Evolutionary conservation across 345 rosid species (phyloP).

Genomic region (Brassica cretica): DNA sequence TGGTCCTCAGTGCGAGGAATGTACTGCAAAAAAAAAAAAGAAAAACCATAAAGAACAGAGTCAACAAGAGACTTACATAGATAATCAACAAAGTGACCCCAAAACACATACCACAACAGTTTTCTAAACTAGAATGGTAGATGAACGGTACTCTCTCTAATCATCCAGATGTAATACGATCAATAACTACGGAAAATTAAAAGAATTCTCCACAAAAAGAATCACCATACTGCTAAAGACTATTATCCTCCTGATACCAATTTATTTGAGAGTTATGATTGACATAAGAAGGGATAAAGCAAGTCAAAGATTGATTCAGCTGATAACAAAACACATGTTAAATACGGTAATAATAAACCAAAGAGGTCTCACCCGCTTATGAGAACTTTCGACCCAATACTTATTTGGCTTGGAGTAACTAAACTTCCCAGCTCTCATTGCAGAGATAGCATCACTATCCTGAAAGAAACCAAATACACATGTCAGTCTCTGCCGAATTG

Average conservation of each 20-base stretch:
- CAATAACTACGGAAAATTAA: neutral
- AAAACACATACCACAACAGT: neutral
- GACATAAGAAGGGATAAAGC: neutral
- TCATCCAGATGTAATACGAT: neutral
- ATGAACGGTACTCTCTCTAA: neutral
- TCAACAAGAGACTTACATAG: slow-evolving; percentile 15
- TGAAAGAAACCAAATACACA: slow-evolving; percentile 33
- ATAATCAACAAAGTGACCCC: neutral
- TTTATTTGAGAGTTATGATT: neutral
- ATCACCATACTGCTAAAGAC: neutral
- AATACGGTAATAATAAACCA: neutral
- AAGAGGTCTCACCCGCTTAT: slow-evolving; percentile 66
- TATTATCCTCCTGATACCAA: neutral
- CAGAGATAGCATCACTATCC: slow-evolving; percentile 72
- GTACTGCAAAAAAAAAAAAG: slow-evolving; percentile 52
- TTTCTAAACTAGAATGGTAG: neutral
- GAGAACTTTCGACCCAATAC: slow-evolving; percentile 59
- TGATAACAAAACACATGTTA: neutral
- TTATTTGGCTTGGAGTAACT: slow-evolving; percentile 57
- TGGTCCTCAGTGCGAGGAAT: slow-evolving; percentile 67
- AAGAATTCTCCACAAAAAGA: neutral
- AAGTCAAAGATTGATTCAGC: slow-evolving; percentile 1
- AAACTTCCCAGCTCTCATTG: slow-evolving; percentile 72
- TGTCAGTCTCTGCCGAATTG: neutral
- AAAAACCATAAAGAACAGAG: slow-evolving; percentile 17